Base-by-base conservation (phyloP, 495 filamentous ascomycete genomes). In the Hypomontagnella submonticulosa region DNA sequence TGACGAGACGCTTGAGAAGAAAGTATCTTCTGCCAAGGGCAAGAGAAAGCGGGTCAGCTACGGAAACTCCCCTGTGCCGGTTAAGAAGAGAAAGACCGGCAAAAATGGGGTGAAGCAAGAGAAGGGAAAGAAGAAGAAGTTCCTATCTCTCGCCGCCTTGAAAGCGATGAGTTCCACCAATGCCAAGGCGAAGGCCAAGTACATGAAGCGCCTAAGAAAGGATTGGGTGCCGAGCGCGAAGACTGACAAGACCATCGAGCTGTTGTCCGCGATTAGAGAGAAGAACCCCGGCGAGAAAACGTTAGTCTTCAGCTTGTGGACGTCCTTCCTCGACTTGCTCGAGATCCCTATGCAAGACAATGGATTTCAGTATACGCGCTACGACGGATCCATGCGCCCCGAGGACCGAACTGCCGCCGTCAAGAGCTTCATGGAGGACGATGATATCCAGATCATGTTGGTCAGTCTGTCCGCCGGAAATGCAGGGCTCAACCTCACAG, bases 281-380 rank as follows among this genome's bases (percentile, higher is more conserved):
- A 62, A 71, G 23, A 52, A 66, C n/a, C 65, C 71, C 15, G 61
- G 67, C 81, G 80, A 95, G 75, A 97, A 97, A 76, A 95, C 91
- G 1, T 93, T 99, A 42, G 85, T 98, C 61, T 98, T 98, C 76
- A 92, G 88, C 54, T 91, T 96, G 72, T 98, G 94, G 77, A 97
- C 94, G 4, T 90, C 91, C 0, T 82, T 97, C 12, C 86, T 98
- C 4, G 94, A 97, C 76, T 82, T 97, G n/a, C 84, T 97, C 6
- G 92, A 97, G 76, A 84, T 96, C n/a, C 91, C 93, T 0, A 85
- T 97, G 66, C 74, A 77, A 36, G 81, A 87, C n/a, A 77, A 83
- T 10, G 81, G 81, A 42, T 87, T 87, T 76, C 75, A 78, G 1
- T 93, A 89, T 70, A 81, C 84, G 55, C 90, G 94, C 47, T 98